phyloP scores from a whole-genome alignment of 1,284 basidiomycete genomes.

The Cryptococcus sp. region DNA sequence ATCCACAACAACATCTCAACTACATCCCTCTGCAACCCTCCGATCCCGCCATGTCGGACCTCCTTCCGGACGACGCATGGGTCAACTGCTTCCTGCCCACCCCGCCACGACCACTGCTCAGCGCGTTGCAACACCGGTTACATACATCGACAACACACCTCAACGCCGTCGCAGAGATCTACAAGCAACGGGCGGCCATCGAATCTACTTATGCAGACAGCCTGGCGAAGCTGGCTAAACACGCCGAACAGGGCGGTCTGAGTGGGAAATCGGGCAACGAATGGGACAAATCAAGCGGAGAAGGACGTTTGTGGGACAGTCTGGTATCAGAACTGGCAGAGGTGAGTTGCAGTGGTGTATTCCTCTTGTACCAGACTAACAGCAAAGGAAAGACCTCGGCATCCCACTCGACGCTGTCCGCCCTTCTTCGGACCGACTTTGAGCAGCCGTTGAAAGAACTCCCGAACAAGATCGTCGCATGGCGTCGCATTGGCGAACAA shows the following conservation, averaged over 20 bases:
- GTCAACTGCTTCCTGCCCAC: constrained; percentile 40
- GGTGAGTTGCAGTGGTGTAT: constrained; percentile 30
- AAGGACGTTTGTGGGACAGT: constrained; percentile 44
- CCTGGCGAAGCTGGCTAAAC: constrained; percentile 55
- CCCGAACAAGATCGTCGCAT: constrained; percentile 43
- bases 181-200: constrained; percentile 55
- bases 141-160: constrained; percentile 44
- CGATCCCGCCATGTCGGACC: constrained; percentile 31
- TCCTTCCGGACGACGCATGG: constrained; percentile 47
- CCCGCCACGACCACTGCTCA: constrained; percentile 40
- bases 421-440: constrained; percentile 41
- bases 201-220: constrained; percentile 57
- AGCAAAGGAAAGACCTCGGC: constrained; percentile 39
- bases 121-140: constrained; percentile 40
- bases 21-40: not conserved
- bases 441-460: constrained; percentile 47
- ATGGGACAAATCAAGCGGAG: constrained; percentile 43
- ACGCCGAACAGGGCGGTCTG: constrained; percentile 44
- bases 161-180: constrained; percentile 55
- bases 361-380: not conserved
- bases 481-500: constrained; percentile 45
- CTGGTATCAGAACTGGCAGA: constrained; percentile 47
- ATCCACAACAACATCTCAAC: not conserved
- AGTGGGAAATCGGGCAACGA: constrained; percentile 39
- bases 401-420: constrained; percentile 43